phyloP scores from a whole-genome alignment of 345 rosid species.

The Aquilaria malaccensis region DNA sequence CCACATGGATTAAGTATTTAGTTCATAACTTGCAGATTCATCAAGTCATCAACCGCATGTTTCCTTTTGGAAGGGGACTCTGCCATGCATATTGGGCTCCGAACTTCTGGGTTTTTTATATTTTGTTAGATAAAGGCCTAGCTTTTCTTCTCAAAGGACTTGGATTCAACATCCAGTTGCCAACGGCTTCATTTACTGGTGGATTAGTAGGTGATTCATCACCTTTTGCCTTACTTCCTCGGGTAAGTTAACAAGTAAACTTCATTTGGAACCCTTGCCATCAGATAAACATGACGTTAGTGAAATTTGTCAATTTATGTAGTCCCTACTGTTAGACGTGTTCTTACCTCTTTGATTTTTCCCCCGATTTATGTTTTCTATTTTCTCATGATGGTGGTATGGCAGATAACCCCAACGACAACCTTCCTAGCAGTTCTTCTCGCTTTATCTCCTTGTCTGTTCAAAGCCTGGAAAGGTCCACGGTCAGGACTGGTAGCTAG shows the following conservation, averaged over 20 bases:
- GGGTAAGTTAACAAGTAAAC: conserved; percentile 27
- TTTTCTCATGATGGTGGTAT: conserved; percentile 11
- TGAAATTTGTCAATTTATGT: neutral
- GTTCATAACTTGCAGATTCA: conserved; percentile 51
- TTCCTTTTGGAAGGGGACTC: conserved; percentile 97
- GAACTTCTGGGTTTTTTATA: conserved; percentile 91
- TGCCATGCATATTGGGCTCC: conserved; percentile 99
- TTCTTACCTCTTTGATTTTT: neutral
- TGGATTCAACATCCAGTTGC: conserved; percentile 40
- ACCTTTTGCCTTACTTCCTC: conserved; percentile 69
- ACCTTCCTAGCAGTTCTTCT: conserved; percentile 72
- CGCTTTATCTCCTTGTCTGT: conserved; percentile 66
- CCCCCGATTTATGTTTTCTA: neutral
- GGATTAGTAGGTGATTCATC: conserved; percentile 84
- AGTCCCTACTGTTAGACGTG: neutral
- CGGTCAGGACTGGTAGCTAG: conserved; percentile 43
- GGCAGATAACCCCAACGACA: conserved; percentile 60
- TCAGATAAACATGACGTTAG: neutral
- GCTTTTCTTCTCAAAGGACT: conserved; percentile 48
- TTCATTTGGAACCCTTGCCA: neutral
- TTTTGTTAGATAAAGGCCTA: conserved; percentile 65
- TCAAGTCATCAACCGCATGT: conserved; percentile 71
- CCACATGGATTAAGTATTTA: conserved; percentile 17
- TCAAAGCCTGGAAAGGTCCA: conserved; percentile 72
- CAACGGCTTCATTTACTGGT: conserved; percentile 81